phyloP scores from a whole-genome alignment of 1,284 basidiomycete species.

The Melampsora abietis-canadensis region DNA sequence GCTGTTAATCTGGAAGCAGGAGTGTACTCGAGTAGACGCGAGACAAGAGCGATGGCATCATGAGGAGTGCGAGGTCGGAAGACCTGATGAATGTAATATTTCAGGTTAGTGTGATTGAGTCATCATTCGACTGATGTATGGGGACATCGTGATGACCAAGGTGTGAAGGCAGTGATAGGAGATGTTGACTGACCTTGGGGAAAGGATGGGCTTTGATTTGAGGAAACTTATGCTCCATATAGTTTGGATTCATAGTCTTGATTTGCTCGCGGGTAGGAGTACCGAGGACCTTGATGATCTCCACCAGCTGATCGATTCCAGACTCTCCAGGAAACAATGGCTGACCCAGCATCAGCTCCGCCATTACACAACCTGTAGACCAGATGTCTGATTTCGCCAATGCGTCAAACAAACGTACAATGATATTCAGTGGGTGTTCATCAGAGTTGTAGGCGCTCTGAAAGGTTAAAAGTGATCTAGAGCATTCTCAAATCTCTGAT shows the following conservation, averaged over 20 bases:
- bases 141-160: neutral
- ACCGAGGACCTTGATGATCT: slow-evolving; percentile 99
- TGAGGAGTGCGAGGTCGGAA: slow-evolving; percentile 95
- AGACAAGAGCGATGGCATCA: slow-evolving; percentile 93
- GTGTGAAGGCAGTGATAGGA: neutral
- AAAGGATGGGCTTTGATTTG: slow-evolving; percentile 98
- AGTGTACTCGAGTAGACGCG: slow-evolving; percentile 93
- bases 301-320: slow-evolving; percentile 98
- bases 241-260: slow-evolving; percentile 99
- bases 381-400: slow-evolving; percentile 72
- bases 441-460: too few relatives aligned
- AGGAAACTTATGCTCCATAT: slow-evolving; percentile 99
- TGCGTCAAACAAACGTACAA: neutral
- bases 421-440: neutral
- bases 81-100: slow-evolving; percentile 61
- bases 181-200: slow-evolving; percentile 65
- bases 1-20: slow-evolving; percentile 86
- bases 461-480: too few relatives aligned
- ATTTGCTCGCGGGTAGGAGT: slow-evolving; percentile 98
- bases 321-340: slow-evolving; percentile 98
- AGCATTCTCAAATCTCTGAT: neutral
- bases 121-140: neutral
- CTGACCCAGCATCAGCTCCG: slow-evolving; percentile 97
- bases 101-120: too few relatives aligned
- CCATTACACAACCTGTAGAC: slow-evolving; percentile 99